Base-by-base conservation (phyloP, 306 rosid genomes). In the Ziziphus jujuba region DNA sequence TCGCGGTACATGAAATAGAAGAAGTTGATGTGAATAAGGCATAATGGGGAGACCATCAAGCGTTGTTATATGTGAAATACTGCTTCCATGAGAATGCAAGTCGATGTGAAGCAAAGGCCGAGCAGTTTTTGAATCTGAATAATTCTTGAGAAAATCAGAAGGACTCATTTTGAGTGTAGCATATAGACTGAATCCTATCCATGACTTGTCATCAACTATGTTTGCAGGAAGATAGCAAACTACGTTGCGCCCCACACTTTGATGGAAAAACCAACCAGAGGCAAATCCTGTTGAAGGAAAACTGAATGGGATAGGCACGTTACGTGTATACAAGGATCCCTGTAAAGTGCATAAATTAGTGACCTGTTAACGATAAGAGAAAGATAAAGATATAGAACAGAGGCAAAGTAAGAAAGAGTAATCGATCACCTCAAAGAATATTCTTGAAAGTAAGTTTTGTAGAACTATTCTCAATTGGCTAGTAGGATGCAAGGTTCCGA, bases 1-100 rank as follows among this genome's bases (percentile, higher is more conserved):
- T 1, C 65, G 63, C 31, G 79, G 64, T 40, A 52, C 36, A 40
- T 53, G 65, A 33, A 53, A 13, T 5, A 68, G 0, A 59, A 57
- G 21, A 19, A 67, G 50, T 60, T 24, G 73, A 20, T 11, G 21
- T 21, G 2, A 7, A 20, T 1, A 44, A 15, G 1, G 47, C 5
- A 0, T 15, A 17, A 17, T 28, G 25, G 2, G 10, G 5, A 3
- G 34, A 15, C 1, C 45, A 40, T 6, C 0, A 50, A 50, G 2
- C 2, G 17, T 12, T 19, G 14, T 7, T 6, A 19, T 21, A 54
- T 9, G 51, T 0, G 14, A 53, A 22, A 4, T 5, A 7, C 22
- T 9, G 13, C 14, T 16, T 16, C 31, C 61, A 35, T 36, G 51
- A 8, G 19, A 14, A 5, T 34, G 40, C 40, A 49, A 9, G 9